A percentile compares a stretch with the other conserved stretches of the same genome.
Conservation (phyloP, 2,329 filamentous ascomycete genomes). For the Alternaria alternata region DNA sequence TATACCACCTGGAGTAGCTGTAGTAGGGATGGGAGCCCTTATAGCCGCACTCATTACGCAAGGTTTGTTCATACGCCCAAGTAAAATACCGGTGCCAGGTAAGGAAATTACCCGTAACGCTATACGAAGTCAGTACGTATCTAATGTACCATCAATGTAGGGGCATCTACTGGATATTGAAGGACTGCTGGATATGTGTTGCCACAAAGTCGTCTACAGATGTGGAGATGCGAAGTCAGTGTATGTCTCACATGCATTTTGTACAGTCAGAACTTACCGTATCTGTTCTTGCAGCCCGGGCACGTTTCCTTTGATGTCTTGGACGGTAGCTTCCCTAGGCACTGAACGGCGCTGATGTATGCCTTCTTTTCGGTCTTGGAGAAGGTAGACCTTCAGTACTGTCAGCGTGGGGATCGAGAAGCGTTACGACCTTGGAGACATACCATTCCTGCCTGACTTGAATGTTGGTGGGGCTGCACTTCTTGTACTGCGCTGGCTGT, state of each 20-base stretch:
- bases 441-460: conserved; percentile 56
- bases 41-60: conserved; percentile 38
- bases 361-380: conserved; percentile 33
- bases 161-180: conserved; percentile 23
- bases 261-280: too few relatives aligned
- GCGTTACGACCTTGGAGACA: background rate
- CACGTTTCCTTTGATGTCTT: conserved; percentile 31
- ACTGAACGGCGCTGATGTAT: conserved; percentile 42
- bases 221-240: too few relatives aligned
- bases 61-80: conserved; percentile 35
- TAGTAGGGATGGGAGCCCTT: conserved; percentile 33
- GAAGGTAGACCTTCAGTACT: conserved; percentile 18
- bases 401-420: background rate
- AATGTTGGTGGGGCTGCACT: conserved; percentile 50
- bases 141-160: background rate
- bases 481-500: conserved; percentile 28
- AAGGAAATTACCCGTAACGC: conserved; percentile 35
- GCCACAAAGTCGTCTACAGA: conserved; percentile 2
- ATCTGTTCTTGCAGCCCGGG: conserved; percentile 7
- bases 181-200: conserved; percentile 39
- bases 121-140: background rate
- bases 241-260: too few relatives aligned
- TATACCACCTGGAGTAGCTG: conserved; percentile 35
- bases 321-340: conserved; percentile 29
- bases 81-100: conserved; percentile 37